Percentiles rank a stretch among this genome's conserved stretches.
Conservation (phyloP, 352 stramenopile genomes). For the Pythium periplocum region DNA sequence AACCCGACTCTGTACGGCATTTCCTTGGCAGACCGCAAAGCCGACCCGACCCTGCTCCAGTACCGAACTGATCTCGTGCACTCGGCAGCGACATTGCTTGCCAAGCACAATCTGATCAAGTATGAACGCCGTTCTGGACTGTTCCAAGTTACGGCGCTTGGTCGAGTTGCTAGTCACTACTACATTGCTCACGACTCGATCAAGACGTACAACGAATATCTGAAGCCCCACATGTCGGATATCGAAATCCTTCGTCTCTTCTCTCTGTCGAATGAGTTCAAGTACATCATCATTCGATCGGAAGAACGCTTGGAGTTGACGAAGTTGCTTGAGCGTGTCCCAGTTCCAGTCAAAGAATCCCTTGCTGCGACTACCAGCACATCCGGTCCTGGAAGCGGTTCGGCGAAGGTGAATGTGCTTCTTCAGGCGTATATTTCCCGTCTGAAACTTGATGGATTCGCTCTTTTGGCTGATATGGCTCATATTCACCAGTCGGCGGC, state of each 20-base stretch:
- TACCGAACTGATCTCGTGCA: slow-evolving; percentile 95
- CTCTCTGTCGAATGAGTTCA: slow-evolving; percentile 98
- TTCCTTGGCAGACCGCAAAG: slow-evolving; percentile 75
- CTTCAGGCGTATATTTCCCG: slow-evolving; percentile 99
- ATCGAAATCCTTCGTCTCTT: slow-evolving; percentile 99
- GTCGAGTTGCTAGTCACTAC: slow-evolving; percentile 98
- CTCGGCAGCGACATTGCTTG: slow-evolving; percentile 93
- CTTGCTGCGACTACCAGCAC: slow-evolving; percentile 43
- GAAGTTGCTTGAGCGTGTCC: slow-evolving; percentile 96
- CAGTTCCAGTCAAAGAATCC: slow-evolving; percentile 98
- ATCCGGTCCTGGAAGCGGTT: slow-evolving; percentile 49
- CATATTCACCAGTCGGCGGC: slow-evolving; percentile 98
- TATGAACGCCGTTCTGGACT: slow-evolving; percentile 96
- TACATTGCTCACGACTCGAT: slow-evolving; percentile 99
- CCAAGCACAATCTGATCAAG: slow-evolving; percentile 97
- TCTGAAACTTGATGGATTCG: slow-evolving; percentile 97
- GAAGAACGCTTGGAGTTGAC: slow-evolving; percentile 99
- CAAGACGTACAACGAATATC: slow-evolving; percentile 97
- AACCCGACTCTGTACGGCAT: slow-evolving; percentile 97
- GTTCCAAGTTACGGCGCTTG: slow-evolving; percentile 96
- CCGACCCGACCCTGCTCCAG: slow-evolving; percentile 93
- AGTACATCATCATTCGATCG: slow-evolving; percentile 96
- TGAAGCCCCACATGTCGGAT: slow-evolving; percentile 99
- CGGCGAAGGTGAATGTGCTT: slow-evolving; percentile 98
- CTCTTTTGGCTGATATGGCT: slow-evolving; percentile 97